These are phyloP conservation scores for Lentinula raphanica DNA, from an alignment of 768 basidiomycete genomes.

Conservation along the genomic window DNA sequence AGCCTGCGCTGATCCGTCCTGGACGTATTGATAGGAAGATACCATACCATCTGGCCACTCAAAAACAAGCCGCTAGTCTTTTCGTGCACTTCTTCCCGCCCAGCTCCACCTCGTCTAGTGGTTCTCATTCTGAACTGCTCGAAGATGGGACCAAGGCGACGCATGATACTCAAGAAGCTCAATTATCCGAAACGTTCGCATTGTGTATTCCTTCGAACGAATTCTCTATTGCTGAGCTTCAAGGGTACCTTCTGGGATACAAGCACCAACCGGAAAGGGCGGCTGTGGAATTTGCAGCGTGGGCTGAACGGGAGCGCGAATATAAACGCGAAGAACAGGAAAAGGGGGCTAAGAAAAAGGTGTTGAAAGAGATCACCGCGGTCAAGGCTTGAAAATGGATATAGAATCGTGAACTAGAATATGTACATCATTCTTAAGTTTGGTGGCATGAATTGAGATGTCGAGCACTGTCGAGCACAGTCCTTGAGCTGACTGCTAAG, in stretches of 20 bases:
- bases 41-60: slow-evolving; percentile 44
- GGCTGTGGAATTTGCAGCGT: slow-evolving; percentile 26
- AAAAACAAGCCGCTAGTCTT: slow-evolving; percentile 40
- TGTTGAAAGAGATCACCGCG: slow-evolving; percentile 17
- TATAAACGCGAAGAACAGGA: slow-evolving; percentile 28
- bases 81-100: slow-evolving; percentile 44
- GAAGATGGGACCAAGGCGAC: neutral
- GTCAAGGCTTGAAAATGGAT: too few species aligned
- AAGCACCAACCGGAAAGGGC: slow-evolving; percentile 36
- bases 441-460: too few species aligned
- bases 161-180: neutral
- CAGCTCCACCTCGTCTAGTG: neutral
- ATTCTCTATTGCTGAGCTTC: slow-evolving; percentile 57
- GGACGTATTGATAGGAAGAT: slow-evolving; percentile 54
- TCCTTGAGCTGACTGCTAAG: too few species aligned
- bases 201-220: slow-evolving; percentile 36
- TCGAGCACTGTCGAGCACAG: too few species aligned
- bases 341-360: slow-evolving; percentile 24
- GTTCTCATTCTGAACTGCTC: too few species aligned
- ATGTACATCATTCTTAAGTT: too few species aligned
- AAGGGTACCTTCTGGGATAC: slow-evolving; percentile 48
- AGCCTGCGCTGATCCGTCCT: slow-evolving; percentile 52
- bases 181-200: slow-evolving; percentile 33
- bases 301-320: slow-evolving; percentile 35
- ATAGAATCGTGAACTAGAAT: too few species aligned